Conservation (phyloP, 768 basidiomycete genomes). For the Kockovaella imperatae region DNA sequence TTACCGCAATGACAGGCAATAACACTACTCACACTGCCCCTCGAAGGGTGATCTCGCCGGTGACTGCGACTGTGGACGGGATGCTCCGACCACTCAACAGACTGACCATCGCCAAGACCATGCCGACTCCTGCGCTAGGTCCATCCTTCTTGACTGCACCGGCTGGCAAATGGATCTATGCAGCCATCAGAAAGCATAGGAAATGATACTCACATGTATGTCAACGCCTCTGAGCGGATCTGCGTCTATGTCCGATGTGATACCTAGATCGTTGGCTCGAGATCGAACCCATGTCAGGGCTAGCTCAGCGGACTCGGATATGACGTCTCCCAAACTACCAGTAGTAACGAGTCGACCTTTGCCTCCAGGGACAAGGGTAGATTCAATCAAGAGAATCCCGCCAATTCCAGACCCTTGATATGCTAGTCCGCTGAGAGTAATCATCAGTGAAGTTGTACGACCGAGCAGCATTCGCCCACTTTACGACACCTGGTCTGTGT, state of each 20-base stretch:
- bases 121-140: slow-evolving; percentile 80
- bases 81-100: slow-evolving; percentile 69
- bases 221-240: slow-evolving; percentile 62
- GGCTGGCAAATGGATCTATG: slow-evolving; percentile 67
- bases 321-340: slow-evolving; percentile 79
- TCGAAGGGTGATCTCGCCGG: slow-evolving; percentile 72
- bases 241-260: slow-evolving; percentile 9
- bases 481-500: slow-evolving; percentile 63
- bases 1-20: background rate
- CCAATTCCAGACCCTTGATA: slow-evolving; percentile 42
- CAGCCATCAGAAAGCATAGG: background rate
- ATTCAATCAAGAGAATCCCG: slow-evolving; percentile 65
- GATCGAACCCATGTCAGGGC: slow-evolving; percentile 85
- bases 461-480: slow-evolving; percentile 13
- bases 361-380: slow-evolving; percentile 63
- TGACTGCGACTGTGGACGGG: slow-evolving; percentile 71
- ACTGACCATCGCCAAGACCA: slow-evolving; percentile 82
- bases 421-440: slow-evolving; percentile 32
- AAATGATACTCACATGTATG: slow-evolving; percentile 52
- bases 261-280: slow-evolving; percentile 50
- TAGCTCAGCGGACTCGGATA: slow-evolving; percentile 83
- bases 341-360: slow-evolving; percentile 66
- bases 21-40: slow-evolving; percentile 30
- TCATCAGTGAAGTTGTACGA: background rate
- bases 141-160: slow-evolving; percentile 93